phyloP scores from a whole-genome alignment of 495 filamentous ascomycete genomes.

The Aspergillus campestris region DNA sequence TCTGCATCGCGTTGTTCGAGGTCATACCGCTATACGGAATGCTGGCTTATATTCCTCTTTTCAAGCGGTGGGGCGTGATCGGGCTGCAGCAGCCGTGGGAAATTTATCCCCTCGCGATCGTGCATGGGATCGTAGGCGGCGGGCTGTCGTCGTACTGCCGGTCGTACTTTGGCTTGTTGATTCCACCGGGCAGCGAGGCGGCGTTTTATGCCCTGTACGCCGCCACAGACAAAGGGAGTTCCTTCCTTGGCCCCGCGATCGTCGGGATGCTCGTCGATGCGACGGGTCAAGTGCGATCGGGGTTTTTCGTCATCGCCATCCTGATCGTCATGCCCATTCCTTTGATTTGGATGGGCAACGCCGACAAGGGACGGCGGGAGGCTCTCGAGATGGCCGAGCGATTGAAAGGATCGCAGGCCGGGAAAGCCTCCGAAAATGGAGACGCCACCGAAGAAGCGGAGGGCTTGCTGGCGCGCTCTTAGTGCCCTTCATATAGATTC shows the following conservation, averaged over 20 bases:
- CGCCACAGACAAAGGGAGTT: constrained; percentile 87
- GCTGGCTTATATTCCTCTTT: constrained; percentile 70
- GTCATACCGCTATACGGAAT: constrained; percentile 81
- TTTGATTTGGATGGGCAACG: constrained; percentile 69
- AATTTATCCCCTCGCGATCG: constrained; percentile 76
- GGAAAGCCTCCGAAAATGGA: not conserved
- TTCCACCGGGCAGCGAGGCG: constrained; percentile 84
- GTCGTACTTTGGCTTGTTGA: constrained; percentile 72
- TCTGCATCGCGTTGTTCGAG: constrained; percentile 76
- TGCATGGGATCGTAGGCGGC: constrained; percentile 81
- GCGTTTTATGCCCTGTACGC: constrained; percentile 91
- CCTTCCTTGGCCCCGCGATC: constrained; percentile 80
- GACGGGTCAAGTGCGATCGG: constrained; percentile 73
- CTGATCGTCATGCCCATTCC: constrained; percentile 70
- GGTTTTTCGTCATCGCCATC: constrained; percentile 80
- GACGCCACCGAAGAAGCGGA: constrained; percentile 23
- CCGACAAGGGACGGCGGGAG: constrained; percentile 67
- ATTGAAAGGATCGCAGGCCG: constrained; percentile 32
- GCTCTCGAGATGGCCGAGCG: constrained; percentile 55
- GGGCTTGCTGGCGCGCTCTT: constrained; percentile 17
- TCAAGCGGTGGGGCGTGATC: constrained; percentile 61
- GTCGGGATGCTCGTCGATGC: constrained; percentile 77
- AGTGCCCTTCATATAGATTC: not conserved
- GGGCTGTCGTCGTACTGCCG: constrained; percentile 80
- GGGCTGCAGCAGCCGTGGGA: constrained; percentile 85